phyloP scores from a whole-genome alignment of 75 land plant genomes.

The Isoetes taiwanensis region DNA sequence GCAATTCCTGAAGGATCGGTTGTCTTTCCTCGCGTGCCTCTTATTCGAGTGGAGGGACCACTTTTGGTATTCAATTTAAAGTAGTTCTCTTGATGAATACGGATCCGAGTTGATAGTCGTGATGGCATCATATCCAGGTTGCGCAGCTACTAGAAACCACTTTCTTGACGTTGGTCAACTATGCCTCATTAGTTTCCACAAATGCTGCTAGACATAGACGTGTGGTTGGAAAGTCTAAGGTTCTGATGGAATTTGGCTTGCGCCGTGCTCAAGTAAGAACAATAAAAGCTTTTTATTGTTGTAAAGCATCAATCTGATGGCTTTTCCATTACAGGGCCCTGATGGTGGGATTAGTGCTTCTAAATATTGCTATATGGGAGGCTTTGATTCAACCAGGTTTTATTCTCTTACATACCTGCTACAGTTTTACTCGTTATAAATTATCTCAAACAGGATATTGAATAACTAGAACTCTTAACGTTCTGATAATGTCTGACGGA shows the following conservation, averaged over 20 bases:
- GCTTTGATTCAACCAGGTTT: slow-evolving; percentile 5
- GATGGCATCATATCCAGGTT: too few species aligned
- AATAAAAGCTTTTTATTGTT: neutral
- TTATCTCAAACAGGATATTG: too few species aligned
- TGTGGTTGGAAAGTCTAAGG: neutral
- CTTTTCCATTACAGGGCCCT: slow-evolving; percentile 8
- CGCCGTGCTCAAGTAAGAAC: slow-evolving; percentile 4
- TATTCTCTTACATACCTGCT: too few species aligned
- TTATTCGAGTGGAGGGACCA: slow-evolving; percentile 15
- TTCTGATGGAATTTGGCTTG: slow-evolving; percentile 2
- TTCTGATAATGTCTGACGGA: too few species aligned
- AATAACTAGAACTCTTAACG: too few species aligned
- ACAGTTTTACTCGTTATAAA: too few species aligned
- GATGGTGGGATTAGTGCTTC: slow-evolving; percentile 4
- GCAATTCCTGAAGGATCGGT: slow-evolving; percentile 13
- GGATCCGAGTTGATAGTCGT: too few species aligned
- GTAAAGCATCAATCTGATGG: neutral
- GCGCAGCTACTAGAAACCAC: neutral
- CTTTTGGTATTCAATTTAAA: slow-evolving; percentile 21
- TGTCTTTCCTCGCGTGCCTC: slow-evolving; percentile 14
- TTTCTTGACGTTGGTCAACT: neutral
- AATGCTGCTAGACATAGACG: neutral
- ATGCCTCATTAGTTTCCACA: neutral
- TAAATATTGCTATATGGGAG: slow-evolving; percentile 4
- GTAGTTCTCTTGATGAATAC: too few species aligned